phyloP scores from a whole-genome alignment of 148 eudicot species.

The Dysphania ambrosioides region DNA sequence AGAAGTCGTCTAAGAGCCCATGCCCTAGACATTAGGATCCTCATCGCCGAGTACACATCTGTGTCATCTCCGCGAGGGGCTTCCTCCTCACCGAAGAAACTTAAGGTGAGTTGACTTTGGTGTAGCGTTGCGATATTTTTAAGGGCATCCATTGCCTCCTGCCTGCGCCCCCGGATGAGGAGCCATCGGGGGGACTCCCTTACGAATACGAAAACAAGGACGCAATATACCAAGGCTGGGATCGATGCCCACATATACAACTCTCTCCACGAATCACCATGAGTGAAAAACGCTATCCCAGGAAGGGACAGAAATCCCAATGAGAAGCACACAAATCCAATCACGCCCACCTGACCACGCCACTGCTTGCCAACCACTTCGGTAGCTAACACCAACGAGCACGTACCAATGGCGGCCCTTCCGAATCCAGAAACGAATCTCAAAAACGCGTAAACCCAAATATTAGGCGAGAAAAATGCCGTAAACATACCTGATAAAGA shows the following conservation, averaged over 20 bases:
- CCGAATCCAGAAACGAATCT: conserved; percentile 54
- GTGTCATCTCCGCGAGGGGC: conserved; percentile 16
- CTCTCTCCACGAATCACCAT: conserved; percentile 47
- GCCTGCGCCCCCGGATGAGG: conserved; percentile 39
- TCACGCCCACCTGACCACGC: conserved; percentile 55
- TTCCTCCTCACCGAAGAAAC: conserved; percentile 31
- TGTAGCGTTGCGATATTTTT: conserved; percentile 33
- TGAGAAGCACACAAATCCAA: conserved; percentile 51
- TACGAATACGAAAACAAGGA: conserved; percentile 33
- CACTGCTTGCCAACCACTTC: conserved; percentile 63
- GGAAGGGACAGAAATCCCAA: conserved; percentile 60
- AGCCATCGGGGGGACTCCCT: conserved; percentile 80
- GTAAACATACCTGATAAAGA: conserved; percentile 45
- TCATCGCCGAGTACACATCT: conserved; percentile 45
- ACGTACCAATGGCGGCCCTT: conserved; percentile 53
- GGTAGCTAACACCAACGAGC: conserved; percentile 58
- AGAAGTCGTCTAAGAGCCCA: conserved; percentile 47
- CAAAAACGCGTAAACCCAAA: conserved; percentile 48
- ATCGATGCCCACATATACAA: conserved; percentile 51
- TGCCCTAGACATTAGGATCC: conserved; percentile 30
- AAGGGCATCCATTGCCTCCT: conserved; percentile 46
- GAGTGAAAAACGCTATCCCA: conserved; percentile 38
- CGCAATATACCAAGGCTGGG: conserved; percentile 45
- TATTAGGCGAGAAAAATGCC: conserved; percentile 34
- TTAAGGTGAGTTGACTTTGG: conserved; percentile 29